Conservation (phyloP, 192 early-diverging fungal genomes). For the Coemansia reversa region DNA sequence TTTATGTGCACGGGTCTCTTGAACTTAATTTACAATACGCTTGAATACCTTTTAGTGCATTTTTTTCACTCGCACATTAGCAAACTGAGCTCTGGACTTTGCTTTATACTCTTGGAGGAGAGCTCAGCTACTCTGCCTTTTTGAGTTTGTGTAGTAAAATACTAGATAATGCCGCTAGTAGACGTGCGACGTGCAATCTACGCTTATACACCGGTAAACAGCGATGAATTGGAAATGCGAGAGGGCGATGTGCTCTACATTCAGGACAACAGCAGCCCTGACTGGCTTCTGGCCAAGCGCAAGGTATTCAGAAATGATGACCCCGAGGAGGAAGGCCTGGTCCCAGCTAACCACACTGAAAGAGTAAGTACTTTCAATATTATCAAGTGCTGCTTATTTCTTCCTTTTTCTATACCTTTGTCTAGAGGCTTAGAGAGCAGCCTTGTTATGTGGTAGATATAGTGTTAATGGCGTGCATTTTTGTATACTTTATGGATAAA, state of each 20-base stretch:
- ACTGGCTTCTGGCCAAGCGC: conserved; percentile 87
- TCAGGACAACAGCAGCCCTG: conserved; percentile 82
- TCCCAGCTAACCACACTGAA: conserved; percentile 92
- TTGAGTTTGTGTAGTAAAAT: neutral
- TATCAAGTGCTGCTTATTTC: neutral
- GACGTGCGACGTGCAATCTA: conserved; percentile 80
- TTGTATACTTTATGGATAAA: too few relatives aligned
- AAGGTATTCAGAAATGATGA: conserved; percentile 56
- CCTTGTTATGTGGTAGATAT: too few relatives aligned
- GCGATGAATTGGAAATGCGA: conserved; percentile 80
- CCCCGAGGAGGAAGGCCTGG: conserved; percentile 67
- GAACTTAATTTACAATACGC: too few relatives aligned
- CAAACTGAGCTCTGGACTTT: too few relatives aligned
- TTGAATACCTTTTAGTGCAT: too few relatives aligned
- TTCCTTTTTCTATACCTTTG: too few relatives aligned
- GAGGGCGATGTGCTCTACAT: conserved; percentile 89
- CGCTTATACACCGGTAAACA: conserved; percentile 80
- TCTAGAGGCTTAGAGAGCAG: too few relatives aligned
- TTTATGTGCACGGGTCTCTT: too few relatives aligned
- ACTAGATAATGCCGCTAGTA: conserved; percentile 33
- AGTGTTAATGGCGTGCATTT: too few relatives aligned
- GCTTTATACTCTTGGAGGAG: too few relatives aligned
- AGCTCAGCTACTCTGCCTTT: too few relatives aligned
- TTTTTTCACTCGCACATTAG: too few relatives aligned
- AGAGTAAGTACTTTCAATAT: conserved; percentile 18